Evolutionary conservation across 352 stramenopile genomes (phyloP).

Genomic region (Halophytophthora polymorphica): DNA sequence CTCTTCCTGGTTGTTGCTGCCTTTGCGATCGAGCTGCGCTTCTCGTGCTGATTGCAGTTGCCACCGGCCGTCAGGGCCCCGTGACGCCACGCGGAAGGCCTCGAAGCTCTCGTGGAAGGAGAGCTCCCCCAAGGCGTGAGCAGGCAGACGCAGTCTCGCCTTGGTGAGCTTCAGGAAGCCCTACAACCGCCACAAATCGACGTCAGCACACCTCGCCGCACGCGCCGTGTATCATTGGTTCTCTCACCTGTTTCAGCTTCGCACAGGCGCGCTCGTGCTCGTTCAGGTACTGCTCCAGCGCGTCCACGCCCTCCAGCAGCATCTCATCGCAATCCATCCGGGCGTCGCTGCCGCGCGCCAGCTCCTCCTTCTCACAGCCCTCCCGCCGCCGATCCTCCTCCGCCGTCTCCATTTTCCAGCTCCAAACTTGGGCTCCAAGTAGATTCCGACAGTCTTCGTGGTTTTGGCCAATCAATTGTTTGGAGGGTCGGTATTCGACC

Average conservation of each 20-base stretch:
- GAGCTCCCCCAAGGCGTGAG: conserved; percentile 50
- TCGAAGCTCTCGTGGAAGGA: conserved; percentile 64
- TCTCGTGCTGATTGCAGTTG: conserved; percentile 10
- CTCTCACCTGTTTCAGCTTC: conserved; percentile 68
- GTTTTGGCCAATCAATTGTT: too few species aligned
- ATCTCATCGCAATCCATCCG: conserved; percentile 28
- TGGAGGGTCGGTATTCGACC: too few species aligned
- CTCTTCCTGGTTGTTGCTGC: conserved; percentile 1
- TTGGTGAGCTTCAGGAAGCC: conserved; percentile 73
- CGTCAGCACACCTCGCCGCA: conserved; percentile 4
- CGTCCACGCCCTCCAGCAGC: conserved; percentile 39
- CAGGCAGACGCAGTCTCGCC: conserved; percentile 42
- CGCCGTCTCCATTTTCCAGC: background rate
- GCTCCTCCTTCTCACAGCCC: conserved; percentile 4
- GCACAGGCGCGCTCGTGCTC: conserved; percentile 41
- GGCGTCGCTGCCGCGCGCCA: conserved; percentile 7
- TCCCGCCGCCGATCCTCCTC: background rate
- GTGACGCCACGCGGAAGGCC: conserved; percentile 23
- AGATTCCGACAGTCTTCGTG: too few species aligned
- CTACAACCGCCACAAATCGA: conserved; percentile 17
- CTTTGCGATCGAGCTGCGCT: background rate
- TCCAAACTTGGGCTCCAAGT: too few species aligned
- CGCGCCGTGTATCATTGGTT: too few species aligned
- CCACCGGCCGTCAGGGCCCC: conserved; percentile 22
- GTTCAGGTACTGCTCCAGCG: conserved; percentile 47